Conservation (phyloP, 768 basidiomycete species). For the Mycena maculata region DNA sequence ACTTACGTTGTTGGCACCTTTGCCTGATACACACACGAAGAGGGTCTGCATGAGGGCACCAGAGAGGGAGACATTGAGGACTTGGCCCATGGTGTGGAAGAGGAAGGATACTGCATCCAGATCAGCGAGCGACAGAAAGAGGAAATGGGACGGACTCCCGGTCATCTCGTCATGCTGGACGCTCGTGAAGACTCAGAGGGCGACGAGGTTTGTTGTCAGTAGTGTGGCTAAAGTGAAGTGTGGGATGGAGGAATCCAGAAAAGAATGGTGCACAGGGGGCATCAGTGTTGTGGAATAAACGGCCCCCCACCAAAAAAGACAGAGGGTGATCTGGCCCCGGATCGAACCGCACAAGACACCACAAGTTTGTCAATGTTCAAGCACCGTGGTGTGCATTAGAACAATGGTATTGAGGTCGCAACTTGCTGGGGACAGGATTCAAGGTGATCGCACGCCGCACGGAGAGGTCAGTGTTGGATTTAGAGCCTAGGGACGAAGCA, state of each 20-base stretch:
- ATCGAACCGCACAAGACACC: too few species aligned
- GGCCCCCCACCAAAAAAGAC: too few species aligned
- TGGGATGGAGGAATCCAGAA: too few species aligned
- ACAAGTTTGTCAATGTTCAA: too few species aligned
- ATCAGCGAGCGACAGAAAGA: too few species aligned
- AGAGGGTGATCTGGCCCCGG: too few species aligned
- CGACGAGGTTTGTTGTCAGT: slow-evolving; percentile 69
- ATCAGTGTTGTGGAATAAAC: slow-evolving; percentile 42
- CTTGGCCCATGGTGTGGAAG: slow-evolving; percentile 80
- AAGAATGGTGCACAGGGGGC: slow-evolving; percentile 56
- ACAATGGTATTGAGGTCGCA: too few species aligned
- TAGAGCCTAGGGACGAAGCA: too few species aligned
- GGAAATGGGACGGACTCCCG: slow-evolving; percentile 60
- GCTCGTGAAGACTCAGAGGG: slow-evolving; percentile 72
- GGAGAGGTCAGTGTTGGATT: too few species aligned
- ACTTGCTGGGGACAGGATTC: too few species aligned
- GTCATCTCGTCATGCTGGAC: slow-evolving; percentile 70
- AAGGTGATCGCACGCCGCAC: too few species aligned
- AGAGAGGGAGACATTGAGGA: slow-evolving; percentile 76
- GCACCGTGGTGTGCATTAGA: too few species aligned
- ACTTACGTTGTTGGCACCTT: background rate
- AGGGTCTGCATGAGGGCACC: slow-evolving; percentile 72
- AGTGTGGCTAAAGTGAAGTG: slow-evolving; percentile 64
- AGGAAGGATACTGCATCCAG: slow-evolving; percentile 68
- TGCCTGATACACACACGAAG: slow-evolving; percentile 46